phyloP scores from a whole-genome alignment of 176 grass and related monocot species.

The Dendrocalamus sinicus region DNA sequence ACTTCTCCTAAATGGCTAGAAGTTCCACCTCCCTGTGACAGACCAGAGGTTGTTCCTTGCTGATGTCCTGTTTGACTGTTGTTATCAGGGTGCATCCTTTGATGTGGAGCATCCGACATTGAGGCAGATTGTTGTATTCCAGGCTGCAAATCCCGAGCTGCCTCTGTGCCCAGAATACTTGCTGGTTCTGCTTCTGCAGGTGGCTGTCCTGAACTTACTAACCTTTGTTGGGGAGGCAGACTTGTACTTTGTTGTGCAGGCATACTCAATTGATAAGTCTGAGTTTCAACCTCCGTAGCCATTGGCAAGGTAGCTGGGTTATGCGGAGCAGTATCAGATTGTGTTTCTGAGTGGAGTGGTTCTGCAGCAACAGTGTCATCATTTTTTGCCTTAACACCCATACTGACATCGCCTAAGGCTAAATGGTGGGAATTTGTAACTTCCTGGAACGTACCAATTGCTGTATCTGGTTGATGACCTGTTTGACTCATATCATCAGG shows the following conservation, averaged over 20 bases:
- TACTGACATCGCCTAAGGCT: constrained; percentile 17
- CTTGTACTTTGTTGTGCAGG: constrained; percentile 24
- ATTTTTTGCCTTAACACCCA: not conserved
- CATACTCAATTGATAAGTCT: constrained; percentile 19
- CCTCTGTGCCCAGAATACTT: constrained; percentile 7
- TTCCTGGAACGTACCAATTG: not conserved
- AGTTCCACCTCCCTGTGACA: not conserved
- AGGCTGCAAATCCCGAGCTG: constrained; percentile 20
- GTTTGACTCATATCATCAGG: constrained; percentile 15
- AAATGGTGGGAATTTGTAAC: not conserved
- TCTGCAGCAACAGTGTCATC: not conserved
- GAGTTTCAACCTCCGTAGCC: constrained; percentile 16
- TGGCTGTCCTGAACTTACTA: not conserved
- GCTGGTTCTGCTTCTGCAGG: constrained; percentile 33
- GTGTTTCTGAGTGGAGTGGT: constrained; percentile 5
- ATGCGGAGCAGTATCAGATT: not conserved
- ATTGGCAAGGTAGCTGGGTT: not conserved
- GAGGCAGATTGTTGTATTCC: constrained; percentile 9
- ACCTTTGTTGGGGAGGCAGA: constrained; percentile 20
- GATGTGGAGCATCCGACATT: not conserved
- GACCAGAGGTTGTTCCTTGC: constrained; percentile 11
- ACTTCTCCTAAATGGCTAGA: not conserved
- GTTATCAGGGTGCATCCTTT: constrained; percentile 17
- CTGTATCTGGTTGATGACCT: not conserved
- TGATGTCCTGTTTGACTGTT: constrained; percentile 4